A percentile compares a stretch with the other conserved stretches of the same genome.
Conservation (phyloP, 2,329 filamentous ascomycete genomes). For the Huntiella decipiens region DNA sequence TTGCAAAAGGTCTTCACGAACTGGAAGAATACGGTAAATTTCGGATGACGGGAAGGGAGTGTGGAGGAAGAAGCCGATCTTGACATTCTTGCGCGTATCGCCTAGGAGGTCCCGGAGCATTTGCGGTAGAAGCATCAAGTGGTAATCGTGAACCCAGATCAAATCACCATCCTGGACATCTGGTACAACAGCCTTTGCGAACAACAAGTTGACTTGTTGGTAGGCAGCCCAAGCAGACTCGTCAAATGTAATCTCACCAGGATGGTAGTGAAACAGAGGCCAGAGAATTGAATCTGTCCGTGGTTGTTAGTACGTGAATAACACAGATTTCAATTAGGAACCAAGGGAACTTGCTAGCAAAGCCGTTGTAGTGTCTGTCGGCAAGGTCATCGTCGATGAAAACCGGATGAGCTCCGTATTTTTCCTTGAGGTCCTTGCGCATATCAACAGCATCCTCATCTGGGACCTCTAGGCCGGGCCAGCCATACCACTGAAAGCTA, state of each 20-base stretch:
- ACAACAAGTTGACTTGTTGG: slow-evolving; percentile 78
- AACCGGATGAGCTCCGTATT: slow-evolving; percentile 78
- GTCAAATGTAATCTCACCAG: slow-evolving; percentile 94
- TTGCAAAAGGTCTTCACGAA: slow-evolving; percentile 70
- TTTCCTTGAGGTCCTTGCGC: slow-evolving; percentile 59
- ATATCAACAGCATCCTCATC: slow-evolving; percentile 61
- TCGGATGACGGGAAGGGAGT: slow-evolving; percentile 94
- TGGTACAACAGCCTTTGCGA: slow-evolving; percentile 69
- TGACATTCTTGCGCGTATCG: slow-evolving; percentile 67
- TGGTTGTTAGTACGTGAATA: background rate
- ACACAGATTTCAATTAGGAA: background rate
- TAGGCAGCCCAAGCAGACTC: slow-evolving; percentile 89
- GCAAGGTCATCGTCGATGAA: slow-evolving; percentile 88
- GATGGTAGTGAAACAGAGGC: slow-evolving; percentile 97
- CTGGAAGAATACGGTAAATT: slow-evolving; percentile 88
- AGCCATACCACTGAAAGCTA: slow-evolving; percentile 96
- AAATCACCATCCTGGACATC: slow-evolving; percentile 86
- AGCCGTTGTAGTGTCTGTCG: slow-evolving; percentile 93
- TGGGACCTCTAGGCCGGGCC: slow-evolving; percentile 84
- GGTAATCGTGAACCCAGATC: slow-evolving; percentile 98
- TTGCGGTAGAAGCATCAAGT: slow-evolving; percentile 87
- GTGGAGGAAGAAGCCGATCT: slow-evolving; percentile 96
- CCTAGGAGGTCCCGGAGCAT: slow-evolving; percentile 88
- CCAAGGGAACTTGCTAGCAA: slow-evolving; percentile 51
- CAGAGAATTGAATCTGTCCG: slow-evolving; percentile 76